A percentile compares a stretch with the other conserved stretches of the same genome.
Conservation (phyloP, 441 rosid genomes). For the Arabidopsis lyrata region DNA sequence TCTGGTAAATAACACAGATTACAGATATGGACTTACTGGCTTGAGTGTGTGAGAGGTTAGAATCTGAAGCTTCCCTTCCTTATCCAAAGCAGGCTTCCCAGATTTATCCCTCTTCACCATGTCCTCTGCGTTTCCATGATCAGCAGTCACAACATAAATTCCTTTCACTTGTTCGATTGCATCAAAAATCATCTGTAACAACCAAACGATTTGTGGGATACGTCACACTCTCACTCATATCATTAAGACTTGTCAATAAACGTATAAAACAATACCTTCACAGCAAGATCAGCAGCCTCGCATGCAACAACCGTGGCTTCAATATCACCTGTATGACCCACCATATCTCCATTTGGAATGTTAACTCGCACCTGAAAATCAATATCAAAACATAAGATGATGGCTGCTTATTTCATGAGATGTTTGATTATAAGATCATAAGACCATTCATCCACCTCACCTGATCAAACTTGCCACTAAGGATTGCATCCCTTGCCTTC, state of each 20-base stretch:
- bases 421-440: slow-evolving; percentile 14
- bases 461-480: slow-evolving; percentile 87
- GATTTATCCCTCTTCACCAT: slow-evolving; percentile 93
- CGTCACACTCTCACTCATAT: slow-evolving; percentile 3
- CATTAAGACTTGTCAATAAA: slow-evolving; percentile 14
- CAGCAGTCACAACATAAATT: slow-evolving; percentile 90
- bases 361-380: slow-evolving; percentile 76
- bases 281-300: slow-evolving; percentile 90
- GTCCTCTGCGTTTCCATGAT: slow-evolving; percentile 97
- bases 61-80: slow-evolving; percentile 80
- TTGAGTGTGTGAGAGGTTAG: slow-evolving; percentile 95
- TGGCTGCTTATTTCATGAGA: background rate
- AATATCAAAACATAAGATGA: slow-evolving; percentile 4
- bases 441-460: slow-evolving; percentile 47
- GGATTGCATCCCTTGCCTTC: slow-evolving; percentile 87
- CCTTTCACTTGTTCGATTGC: slow-evolving; percentile 88
- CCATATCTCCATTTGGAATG: slow-evolving; percentile 95
- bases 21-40: slow-evolving; percentile 66
- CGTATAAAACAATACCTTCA: slow-evolving; percentile 59
- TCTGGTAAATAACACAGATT: background rate
- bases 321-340: slow-evolving; percentile 97
- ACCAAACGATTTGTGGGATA: background rate
- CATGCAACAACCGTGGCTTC: slow-evolving; percentile 86
- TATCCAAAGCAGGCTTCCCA: slow-evolving; percentile 71
- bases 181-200: slow-evolving; percentile 80